These are phyloP conservation scores for Aquilaria malaccensis DNA, from an alignment of 345 rosid species.

Conservation along the genomic window DNA sequence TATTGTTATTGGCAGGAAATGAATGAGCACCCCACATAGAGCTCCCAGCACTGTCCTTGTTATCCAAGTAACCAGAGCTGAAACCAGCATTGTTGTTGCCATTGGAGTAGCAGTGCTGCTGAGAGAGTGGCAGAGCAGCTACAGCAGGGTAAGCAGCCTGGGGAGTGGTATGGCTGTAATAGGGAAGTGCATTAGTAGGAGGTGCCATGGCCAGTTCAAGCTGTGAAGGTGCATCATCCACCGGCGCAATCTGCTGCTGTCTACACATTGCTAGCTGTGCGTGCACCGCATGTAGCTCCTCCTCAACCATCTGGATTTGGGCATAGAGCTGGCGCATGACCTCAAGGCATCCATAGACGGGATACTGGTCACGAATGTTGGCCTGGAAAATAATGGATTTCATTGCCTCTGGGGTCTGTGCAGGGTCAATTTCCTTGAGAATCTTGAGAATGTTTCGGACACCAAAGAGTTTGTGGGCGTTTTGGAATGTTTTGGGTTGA, in stretches of 20 bases:
- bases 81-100: slow-evolving; percentile 22
- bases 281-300: slow-evolving; percentile 53
- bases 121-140: slow-evolving; percentile 23
- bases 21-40: slow-evolving; percentile 38
- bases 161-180: slow-evolving; percentile 23
- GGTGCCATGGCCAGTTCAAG: slow-evolving; percentile 76
- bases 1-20: slow-evolving; percentile 15
- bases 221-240: slow-evolving; percentile 53
- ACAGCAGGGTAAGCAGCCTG: slow-evolving; percentile 8
- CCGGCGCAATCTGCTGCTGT: slow-evolving; percentile 29
- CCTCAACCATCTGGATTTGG: slow-evolving; percentile 44
- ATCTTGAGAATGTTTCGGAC: slow-evolving; percentile 69
- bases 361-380: slow-evolving; percentile 54
- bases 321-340: slow-evolving; percentile 39
- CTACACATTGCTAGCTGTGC: slow-evolving; percentile 56
- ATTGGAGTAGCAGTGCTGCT: slow-evolving; percentile 38
- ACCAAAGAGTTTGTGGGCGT: slow-evolving; percentile 76
- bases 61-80: slow-evolving; percentile 29
- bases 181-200: slow-evolving; percentile 32
- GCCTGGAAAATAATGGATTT: slow-evolving; percentile 70
- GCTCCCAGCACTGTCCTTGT: slow-evolving; percentile 32
- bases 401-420: slow-evolving; percentile 64
- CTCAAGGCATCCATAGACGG: slow-evolving; percentile 75
- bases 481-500: slow-evolving; percentile 59
- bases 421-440: slow-evolving; percentile 39